These are phyloP conservation scores for Leptodermis oblonga DNA, from an alignment of 257 asterid genomes.

Conservation along the genomic window DNA sequence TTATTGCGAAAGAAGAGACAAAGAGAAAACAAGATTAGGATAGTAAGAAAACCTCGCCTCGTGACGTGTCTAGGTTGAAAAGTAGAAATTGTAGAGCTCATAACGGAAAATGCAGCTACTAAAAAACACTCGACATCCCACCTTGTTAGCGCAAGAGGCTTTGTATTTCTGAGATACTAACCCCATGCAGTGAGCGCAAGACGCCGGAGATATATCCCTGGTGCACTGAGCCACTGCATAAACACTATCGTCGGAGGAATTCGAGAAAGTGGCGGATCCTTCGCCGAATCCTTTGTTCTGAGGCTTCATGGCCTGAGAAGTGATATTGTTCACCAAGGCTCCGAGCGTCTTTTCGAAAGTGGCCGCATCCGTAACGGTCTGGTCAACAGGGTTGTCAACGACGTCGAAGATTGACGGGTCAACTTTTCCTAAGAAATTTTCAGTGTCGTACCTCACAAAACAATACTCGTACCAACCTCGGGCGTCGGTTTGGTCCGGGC, in stretches of 20 bases:
- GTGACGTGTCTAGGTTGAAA: no score
- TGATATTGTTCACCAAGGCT: conserved; percentile 27
- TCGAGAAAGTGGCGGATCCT: conserved; percentile 39
- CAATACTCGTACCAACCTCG: conserved; percentile 71
- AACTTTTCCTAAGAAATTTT: conserved; percentile 38
- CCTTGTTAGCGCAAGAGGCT: conserved; percentile 35
- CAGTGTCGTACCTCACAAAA: conserved; percentile 40
- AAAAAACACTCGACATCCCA: conserved; percentile 60
- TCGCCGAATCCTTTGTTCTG: conserved; percentile 50
- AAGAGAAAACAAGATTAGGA: no score
- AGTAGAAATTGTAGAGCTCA: conserved; percentile 71
- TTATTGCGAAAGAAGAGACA: no score
- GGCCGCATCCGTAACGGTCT: no score
- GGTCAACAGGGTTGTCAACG: conserved; percentile 46
- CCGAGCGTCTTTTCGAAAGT: conserved; percentile 40
- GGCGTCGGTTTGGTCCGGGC: conserved; percentile 52
- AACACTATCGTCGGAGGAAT: conserved; percentile 32
- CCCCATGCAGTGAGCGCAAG: conserved; percentile 65
- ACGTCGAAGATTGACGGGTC: conserved; percentile 40
- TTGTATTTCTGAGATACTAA: conserved; percentile 45
- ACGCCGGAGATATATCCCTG: conserved; percentile 40
- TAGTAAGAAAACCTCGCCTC: no score
- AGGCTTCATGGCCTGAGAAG: conserved; percentile 41
- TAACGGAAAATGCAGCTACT: conserved; percentile 69
- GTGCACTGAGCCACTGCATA: conserved; percentile 81